These are phyloP conservation scores for Leishmania tropica DNA, from an alignment of 208 protist genomes.

Conservation along the genomic window DNA sequence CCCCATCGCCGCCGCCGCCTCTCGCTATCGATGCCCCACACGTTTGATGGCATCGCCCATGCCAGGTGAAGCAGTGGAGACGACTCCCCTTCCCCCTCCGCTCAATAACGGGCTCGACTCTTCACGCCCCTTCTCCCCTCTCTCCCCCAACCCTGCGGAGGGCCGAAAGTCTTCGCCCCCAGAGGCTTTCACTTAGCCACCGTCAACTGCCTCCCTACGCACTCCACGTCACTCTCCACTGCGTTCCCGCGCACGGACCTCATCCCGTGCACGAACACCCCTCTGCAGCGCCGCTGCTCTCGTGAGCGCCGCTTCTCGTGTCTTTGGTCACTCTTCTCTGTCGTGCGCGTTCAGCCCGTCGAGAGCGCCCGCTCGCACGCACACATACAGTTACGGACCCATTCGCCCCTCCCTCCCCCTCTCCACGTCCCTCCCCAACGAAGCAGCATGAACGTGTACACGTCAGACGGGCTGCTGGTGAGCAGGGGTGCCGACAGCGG, in stretches of 20 bases:
- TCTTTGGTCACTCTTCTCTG: background rate
- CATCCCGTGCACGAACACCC: background rate
- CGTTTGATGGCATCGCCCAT: too few species aligned
- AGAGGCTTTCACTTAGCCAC: background rate
- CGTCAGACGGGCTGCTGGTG: conserved; percentile 42
- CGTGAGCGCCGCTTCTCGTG: background rate
- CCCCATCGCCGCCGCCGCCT: background rate
- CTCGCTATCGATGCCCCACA: too few species aligned
- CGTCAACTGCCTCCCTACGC: background rate
- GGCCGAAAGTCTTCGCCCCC: background rate
- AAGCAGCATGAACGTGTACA: conserved; percentile 42
- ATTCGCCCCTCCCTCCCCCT: too few species aligned
- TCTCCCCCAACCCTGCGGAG: background rate
- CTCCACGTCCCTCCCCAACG: background rate
- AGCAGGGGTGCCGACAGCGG: background rate
- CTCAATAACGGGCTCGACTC: background rate
- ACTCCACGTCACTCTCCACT: background rate
- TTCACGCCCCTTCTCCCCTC: background rate
- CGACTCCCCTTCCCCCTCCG: background rate
- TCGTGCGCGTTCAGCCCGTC: background rate
- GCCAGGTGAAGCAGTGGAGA: too few species aligned
- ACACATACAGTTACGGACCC: background rate
- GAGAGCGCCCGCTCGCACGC: background rate
- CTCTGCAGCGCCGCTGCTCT: background rate
- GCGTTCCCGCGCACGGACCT: background rate